Conservation (phyloP, 139 green algal genomes). For the Coelastrella sp. region DNA sequence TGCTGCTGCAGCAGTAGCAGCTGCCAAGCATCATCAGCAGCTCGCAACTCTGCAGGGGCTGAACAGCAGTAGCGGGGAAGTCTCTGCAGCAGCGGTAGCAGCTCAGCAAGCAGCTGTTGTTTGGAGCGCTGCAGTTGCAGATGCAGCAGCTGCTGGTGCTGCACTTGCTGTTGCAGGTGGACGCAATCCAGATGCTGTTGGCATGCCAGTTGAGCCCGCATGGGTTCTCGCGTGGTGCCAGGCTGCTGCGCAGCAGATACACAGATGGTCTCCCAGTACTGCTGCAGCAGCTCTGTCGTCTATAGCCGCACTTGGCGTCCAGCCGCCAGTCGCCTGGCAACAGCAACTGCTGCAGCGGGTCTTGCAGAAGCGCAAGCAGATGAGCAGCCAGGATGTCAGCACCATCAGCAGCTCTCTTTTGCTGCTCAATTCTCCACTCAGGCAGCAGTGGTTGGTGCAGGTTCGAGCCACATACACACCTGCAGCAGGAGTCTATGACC, state of each 20-base stretch:
- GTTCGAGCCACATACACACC: not conserved
- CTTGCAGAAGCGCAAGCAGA: not conserved
- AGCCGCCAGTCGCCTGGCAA: conserved; percentile 25
- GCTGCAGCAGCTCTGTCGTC: conserved; percentile 12
- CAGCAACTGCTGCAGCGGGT: conserved; percentile 22
- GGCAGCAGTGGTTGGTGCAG: not conserved
- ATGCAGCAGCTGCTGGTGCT: not conserved
- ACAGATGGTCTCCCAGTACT: not conserved
- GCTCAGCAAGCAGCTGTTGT: not conserved
- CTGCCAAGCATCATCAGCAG: conserved; percentile 8
- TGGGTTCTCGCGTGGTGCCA: conserved; percentile 29
- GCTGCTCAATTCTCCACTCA: conserved; percentile 6
- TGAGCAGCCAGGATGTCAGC: not conserved
- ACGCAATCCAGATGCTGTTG: not conserved
- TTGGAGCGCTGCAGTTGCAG: not conserved
- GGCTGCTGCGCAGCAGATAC: not conserved
- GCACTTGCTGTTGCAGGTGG: not conserved
- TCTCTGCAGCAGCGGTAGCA: conserved; percentile 11
- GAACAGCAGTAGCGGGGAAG: not conserved
- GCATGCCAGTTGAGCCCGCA: not conserved
- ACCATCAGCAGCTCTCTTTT: conserved; percentile 1
- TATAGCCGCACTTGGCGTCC: not conserved
- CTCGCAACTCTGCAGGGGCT: not conserved
- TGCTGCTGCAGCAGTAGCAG: conserved; percentile 11
- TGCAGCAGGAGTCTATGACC: not conserved